Evolutionary conservation across 2,329 filamentous ascomycete genomes (phyloP).

Genomic region (Hirsutella thompsonii): DNA sequence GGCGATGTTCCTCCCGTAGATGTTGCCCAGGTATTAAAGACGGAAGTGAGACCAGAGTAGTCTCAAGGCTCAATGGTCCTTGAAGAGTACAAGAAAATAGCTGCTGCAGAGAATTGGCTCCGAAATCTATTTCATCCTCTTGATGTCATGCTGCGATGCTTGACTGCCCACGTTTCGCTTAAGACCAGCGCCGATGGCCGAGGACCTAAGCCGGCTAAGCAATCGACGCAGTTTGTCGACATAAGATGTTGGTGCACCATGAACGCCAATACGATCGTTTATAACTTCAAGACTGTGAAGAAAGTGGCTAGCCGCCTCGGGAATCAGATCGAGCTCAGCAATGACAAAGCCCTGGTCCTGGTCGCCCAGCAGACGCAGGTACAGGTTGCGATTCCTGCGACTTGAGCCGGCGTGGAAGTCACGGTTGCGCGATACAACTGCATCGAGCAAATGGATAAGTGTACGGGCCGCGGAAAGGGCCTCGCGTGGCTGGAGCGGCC

Average conservation of each 20-base stretch:
- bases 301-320: conserved; percentile 30
- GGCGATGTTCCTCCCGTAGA: no score
- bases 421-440: conserved; percentile 26
- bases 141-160: conserved; percentile 13
- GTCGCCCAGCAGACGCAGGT: conserved; percentile 32
- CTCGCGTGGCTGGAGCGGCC: conserved; percentile 23
- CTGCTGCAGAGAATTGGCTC: not conserved
- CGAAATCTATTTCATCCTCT: conserved; percentile 21
- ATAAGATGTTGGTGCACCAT: conserved; percentile 21
- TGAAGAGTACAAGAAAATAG: not conserved
- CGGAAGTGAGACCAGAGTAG: no score
- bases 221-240: conserved; percentile 20
- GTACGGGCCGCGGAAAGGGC: conserved; percentile 31
- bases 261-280: conserved; percentile 17
- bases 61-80: not conserved
- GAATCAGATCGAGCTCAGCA: conserved; percentile 27
- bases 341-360: conserved; percentile 30
- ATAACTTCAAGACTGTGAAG: conserved; percentile 22
- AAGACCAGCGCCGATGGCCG: conserved; percentile 10
- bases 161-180: conserved; percentile 18
- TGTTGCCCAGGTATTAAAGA: no score
- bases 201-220: conserved; percentile 16
- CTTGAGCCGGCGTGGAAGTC: conserved; percentile 19
- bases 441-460: conserved; percentile 33
- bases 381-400: conserved; percentile 30